Evolutionary conservation across 2,329 filamentous ascomycete species (phyloP).

Genomic region (Cryphonectria nitschkei): DNA sequence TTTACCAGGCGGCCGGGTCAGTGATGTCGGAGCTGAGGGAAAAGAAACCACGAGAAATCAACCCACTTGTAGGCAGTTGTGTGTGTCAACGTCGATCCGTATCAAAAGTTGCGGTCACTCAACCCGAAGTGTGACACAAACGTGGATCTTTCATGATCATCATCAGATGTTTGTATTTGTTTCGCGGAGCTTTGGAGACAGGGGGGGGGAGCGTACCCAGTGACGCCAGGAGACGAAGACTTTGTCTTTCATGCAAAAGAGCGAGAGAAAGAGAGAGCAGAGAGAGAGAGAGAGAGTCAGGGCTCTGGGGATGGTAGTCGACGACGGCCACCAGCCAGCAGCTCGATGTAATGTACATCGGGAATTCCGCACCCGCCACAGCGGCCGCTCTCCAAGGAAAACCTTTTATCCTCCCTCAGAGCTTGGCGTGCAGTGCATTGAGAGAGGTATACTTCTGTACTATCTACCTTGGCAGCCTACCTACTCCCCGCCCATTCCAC

Average conservation of each 20-base stretch:
- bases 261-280: slow-evolving; percentile 7
- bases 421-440: slow-evolving; percentile 21
- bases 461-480: slow-evolving; percentile 20
- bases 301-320: not conserved
- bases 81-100: slow-evolving; percentile 7
- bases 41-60: not conserved
- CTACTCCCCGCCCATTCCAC: slow-evolving; percentile 8
- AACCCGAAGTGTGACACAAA: slow-evolving; percentile 25
- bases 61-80: not conserved
- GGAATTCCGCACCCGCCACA: slow-evolving; percentile 21
- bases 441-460: slow-evolving; percentile 15
- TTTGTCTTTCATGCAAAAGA: slow-evolving; percentile 19
- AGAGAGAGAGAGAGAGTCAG: not conserved
- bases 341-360: slow-evolving; percentile 13
- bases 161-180: slow-evolving; percentile 20
- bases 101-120: slow-evolving; percentile 19
- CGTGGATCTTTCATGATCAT: slow-evolving; percentile 19
- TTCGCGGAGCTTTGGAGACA: slow-evolving; percentile 23
- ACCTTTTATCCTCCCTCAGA: slow-evolving; percentile 7
- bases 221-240: slow-evolving; percentile 18
- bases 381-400: slow-evolving; percentile 17
- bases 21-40: not conserved
- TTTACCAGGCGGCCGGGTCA: slow-evolving; percentile 15
- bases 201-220: slow-evolving; percentile 18
- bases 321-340: slow-evolving; percentile 13